Percentiles rank a stretch among this genome's conserved stretches.
These are phyloP conservation scores for Clarireedia homoeocarpa DNA, from an alignment of 2,329 filamentous ascomycete genomes.

Conservation along the genomic window DNA sequence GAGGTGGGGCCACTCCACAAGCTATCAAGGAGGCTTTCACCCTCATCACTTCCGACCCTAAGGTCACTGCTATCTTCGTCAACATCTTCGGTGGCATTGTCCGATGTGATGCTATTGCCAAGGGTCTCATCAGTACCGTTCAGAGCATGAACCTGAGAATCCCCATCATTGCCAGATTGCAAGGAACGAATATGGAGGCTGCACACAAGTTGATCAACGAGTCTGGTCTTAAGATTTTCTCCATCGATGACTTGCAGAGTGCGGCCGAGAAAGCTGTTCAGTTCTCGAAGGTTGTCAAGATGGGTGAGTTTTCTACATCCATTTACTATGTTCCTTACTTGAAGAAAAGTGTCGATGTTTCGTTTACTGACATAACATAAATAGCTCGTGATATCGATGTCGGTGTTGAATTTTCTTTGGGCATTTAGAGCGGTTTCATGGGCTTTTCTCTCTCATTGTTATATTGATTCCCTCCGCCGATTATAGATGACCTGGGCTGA, in stretches of 20 bases:
- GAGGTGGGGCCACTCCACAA: slow-evolving; percentile 91
- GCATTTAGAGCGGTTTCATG: slow-evolving; percentile 53
- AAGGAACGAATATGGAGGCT: slow-evolving; percentile 96
- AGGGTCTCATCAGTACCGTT: slow-evolving; percentile 91
- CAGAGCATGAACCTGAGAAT: slow-evolving; percentile 92
- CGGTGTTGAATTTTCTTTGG: slow-evolving; percentile 88
- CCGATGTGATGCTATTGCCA: slow-evolving; percentile 92
- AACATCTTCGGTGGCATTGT: slow-evolving; percentile 99
- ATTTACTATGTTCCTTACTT: slow-evolving; percentile 19
- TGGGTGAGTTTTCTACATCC: slow-evolving; percentile 54
- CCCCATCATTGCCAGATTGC: slow-evolving; percentile 92
- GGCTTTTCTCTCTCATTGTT: slow-evolving; percentile 17
- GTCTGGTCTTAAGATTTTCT: slow-evolving; percentile 98
- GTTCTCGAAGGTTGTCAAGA: slow-evolving; percentile 98
- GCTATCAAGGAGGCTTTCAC: slow-evolving; percentile 98
- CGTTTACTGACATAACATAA: slow-evolving; percentile 10
- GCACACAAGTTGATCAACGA: slow-evolving; percentile 93
- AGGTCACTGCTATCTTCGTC: slow-evolving; percentile 98
- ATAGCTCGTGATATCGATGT: slow-evolving; percentile 91
- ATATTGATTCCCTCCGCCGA: slow-evolving; percentile 28
- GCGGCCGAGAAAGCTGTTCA: slow-evolving; percentile 98
- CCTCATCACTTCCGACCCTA: slow-evolving; percentile 95
- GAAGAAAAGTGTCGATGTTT: no score
- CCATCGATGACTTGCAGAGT: slow-evolving; percentile 93
- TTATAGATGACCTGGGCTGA: slow-evolving; percentile 18